Evolutionary conservation across 208 protist species (phyloP), one percentile per base, ranked within the genome.

Genomic region (Zelonia costaricensis): DNA sequence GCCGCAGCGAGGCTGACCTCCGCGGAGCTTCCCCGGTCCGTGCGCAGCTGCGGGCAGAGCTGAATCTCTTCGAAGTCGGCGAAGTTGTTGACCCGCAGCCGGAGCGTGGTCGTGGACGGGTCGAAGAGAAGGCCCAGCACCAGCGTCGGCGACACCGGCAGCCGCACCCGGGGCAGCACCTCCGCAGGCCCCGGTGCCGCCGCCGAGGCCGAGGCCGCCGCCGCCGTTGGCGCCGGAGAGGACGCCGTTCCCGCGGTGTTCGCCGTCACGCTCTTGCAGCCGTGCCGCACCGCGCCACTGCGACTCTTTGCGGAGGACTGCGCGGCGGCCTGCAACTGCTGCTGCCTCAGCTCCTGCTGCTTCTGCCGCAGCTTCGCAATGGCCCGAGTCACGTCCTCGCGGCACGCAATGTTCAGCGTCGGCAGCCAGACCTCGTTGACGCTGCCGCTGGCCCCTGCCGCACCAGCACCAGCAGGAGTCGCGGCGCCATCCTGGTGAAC

Each of bases 61-160:
- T 15, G 7, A 7, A 73, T 46, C 33, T 73, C 66, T 3, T 51
- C 58, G 4, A 62, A 39, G 35, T 60, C 33, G 20, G 56, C 27
- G 36, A 56, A 73, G 44, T 73, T 73, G 58, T 73, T 73, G 2
- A 73, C 15, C 20, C 66, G 66, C 10, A 73, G 28, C 8, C 66
- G 66, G 42, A 73, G 52, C 7, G 42, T 43, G 44, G 31, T 42
- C 3, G 23, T 42, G 0, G 45, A 31, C 9, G 66, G 52, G 35
- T 48, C 40, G 51, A 65, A 49, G 7, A 66, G 44, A 4, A 73
- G 28, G 18, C 66, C 66, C 6, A 73, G n/a, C 2, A 66, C 66
- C 3, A 73, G 22, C 8, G 52, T 66, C 15, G 58, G 44, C 20
- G 40, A 3, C 18, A 61, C 55, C 13, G 43, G 9, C 13, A 9